Base-by-base conservation (phyloP, 805 yeast genomes). In the Myxozyma neglecta region DNA sequence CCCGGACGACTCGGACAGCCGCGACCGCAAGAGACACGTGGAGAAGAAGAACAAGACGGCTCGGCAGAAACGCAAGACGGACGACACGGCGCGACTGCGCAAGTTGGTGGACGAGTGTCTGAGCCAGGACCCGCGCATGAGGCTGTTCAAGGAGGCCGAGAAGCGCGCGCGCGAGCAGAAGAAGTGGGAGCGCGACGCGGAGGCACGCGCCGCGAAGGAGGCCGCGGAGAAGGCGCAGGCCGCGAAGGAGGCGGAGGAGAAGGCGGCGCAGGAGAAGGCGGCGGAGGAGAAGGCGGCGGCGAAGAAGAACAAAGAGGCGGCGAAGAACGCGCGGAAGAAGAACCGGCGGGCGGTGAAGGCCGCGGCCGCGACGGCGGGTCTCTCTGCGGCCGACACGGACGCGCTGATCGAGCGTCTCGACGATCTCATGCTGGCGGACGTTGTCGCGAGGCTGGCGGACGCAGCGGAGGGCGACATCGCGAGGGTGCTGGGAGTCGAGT, bases 141-240 rank as follows among this genome's bases (percentile, higher is more conserved):
- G 87, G 80, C 73, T 83, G 73, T 92, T 92, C 86, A 93, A 92
- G 81, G 96, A 93, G 69, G 89, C 85, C 56, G 98, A 92, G 77
- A 90, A 89, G 85, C 87, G 87, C 76, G 98, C 89, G 76, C 93
- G 93, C 83, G 99, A 89, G 74, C 85, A 85, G 77, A 85, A 82
- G 82, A 94, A 93, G 79, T 93, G 98, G 98, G 98, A 94, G 77
- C 89, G 87, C 76, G 98, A 92, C 77, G 97, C 98, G 57, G 98
- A 97, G 70, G 85, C 96, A 37, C 89, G 98, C 82, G 87, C 90
- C 75, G 98, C 96, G 68, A 97, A 97, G 65, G 99, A 90, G 77
- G 88, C 83, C 73, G 96, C 93, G 54, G 87, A 88, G 75, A 85
- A 85, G 61, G 87, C 87, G 78, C 87, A 86, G 74, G 97, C 89